Base-by-base conservation (phyloP, 1,284 basidiomycete genomes). In the Prillingera fragicola region DNA sequence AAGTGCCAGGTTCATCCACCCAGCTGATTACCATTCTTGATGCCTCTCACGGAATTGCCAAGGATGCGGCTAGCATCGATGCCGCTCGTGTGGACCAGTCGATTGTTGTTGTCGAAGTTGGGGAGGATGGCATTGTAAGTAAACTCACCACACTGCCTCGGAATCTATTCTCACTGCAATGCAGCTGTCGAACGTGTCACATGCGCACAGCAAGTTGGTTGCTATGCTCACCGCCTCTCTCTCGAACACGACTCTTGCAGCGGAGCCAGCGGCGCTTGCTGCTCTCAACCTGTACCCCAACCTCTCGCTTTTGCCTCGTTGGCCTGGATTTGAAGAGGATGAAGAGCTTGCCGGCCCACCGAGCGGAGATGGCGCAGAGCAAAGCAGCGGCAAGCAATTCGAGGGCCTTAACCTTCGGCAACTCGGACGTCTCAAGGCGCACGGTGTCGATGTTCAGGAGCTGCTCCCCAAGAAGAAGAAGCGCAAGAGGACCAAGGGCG, bases 281-380 rank as follows among this genome's bases (percentile, higher is more conserved):
- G 40, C 46, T 4, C 51, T 67, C 10, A 43, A 57, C 18, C 56
- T 69, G 1, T 72, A 68, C 50, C 56, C 58, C 18, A 49, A 67
- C 31, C 51, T 72, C 5, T 43, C 58, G 8, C 59, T 70, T 26
- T 55, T 63, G 21, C 70, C 70, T 8, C 60, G 66, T 46, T 70
- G 69, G 68, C 62, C 62, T 13, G 66, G 67, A 1, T 53, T 65
- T 21, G 69, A 71, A 43, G 70, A 70, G 42, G 70, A 69, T 43
- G 65, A 66, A 19, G 68, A 65, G 26, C 51, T 51, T 8, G 53
- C 48, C 3, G 53, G 49, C 23, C 39, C 43, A 15, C 33, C 27
- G 7, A 42, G 19, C 14, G n/a, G n/a, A n/a, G 14, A n/a, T 25
- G 38, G 28, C 32, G 31, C 5, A 7, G 25, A n/a, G 8, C 15